These are phyloP conservation scores for Neurospora pannonica DNA, from an alignment of 495 filamentous ascomycete genomes.

Conservation along the genomic window DNA sequence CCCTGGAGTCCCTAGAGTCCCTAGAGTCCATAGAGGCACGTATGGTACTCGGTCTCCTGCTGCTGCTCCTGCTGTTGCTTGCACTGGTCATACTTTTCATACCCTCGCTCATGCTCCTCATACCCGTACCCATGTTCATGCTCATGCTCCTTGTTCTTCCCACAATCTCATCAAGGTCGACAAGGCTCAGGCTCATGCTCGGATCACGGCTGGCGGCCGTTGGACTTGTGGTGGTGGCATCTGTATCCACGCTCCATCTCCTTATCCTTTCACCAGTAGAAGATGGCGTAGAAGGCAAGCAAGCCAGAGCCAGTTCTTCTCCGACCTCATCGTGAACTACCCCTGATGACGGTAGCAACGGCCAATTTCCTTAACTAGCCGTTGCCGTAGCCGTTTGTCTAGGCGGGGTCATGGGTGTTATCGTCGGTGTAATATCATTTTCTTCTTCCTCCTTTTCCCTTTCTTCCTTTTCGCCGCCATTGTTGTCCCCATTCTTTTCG, in stretches of 20 bases:
- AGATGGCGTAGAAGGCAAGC: neutral
- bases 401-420: neutral
- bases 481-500: neutral
- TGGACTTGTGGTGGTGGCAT: neutral
- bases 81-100: neutral
- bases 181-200: neutral
- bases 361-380: neutral
- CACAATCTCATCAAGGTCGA: neutral
- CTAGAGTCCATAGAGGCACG: too few species aligned
- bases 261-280: neutral
- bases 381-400: neutral
- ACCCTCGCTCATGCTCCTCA: neutral
- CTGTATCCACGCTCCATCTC: neutral
- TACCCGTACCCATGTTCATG: neutral
- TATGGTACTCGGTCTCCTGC: neutral
- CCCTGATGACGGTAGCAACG: too few species aligned
- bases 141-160: neutral
- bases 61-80: neutral
- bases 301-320: too few species aligned
- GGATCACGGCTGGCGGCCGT: neutral
- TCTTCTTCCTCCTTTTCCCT: neutral
- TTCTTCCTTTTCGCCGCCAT: neutral
- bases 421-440: neutral
- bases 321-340: neutral
- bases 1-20: too few species aligned